Evolutionary conservation across 768 basidiomycete genomes (phyloP), one percentile per base, ranked within the genome.

Genomic region (Mycena latifolia): DNA sequence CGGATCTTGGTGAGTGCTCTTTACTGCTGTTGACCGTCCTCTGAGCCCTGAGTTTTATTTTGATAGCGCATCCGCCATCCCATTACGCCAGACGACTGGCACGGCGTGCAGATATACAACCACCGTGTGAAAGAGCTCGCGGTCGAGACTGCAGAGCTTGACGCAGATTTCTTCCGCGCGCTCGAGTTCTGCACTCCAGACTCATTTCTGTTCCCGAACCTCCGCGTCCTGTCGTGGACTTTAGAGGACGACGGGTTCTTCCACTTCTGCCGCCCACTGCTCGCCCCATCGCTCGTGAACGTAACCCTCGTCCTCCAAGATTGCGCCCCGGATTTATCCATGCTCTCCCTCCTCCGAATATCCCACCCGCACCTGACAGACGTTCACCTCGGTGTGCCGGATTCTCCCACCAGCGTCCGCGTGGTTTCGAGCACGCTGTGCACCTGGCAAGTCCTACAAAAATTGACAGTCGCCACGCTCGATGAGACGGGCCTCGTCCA

Each of bases 231-330:
- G 33, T 15, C 22, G 22, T 54, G 53, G 53, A 35, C 22, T 12
- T 9, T 54, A 20, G 53, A 54, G 37, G 53, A 54, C 15, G 53
- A 54, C 2, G 53, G 53, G 20, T 54, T 37, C 33, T 54, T 54
- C 24, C 53, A 35, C 53, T 54, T 37, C 22, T 54, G 33, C 22
- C 53, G 53, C 22, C 53, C 25, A 1, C 39, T 54, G 14, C 53
- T 54, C 2, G 29, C 53, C 5, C 33, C 53, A 5, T 39, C n/a
- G 15, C 31, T 54, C 33, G 2, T 15, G n/a, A n/a, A 9, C 15
- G 35, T 35, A 7, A 24, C 9, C 18, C 35, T 54, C 14, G 31
- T 54, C 22, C 53, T 54, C 5, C 53, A 54, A 17, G 53, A 54
- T 17, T 54, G 35, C 27, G 14, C 52, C 5, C 53, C 33, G 5